Conservation (phyloP, 805 yeast genomes). For the Sporopachydermia lactativora region DNA sequence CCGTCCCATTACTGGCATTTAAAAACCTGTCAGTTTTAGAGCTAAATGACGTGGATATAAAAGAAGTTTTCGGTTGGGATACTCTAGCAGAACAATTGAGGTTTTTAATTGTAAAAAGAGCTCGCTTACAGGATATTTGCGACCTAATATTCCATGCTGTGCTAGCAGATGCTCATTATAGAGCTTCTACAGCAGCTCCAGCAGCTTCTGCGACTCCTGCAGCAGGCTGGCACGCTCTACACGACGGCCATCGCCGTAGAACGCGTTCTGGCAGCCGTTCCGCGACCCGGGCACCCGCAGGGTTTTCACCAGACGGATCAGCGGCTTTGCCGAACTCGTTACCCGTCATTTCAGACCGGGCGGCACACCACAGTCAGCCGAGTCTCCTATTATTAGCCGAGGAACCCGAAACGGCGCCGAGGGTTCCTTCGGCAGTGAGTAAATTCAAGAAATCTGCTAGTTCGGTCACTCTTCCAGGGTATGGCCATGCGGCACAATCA, state of each 20-base stretch:
- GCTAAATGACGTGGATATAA: conserved; percentile 44
- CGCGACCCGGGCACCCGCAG: too few species aligned
- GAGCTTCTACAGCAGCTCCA: conserved; percentile 10
- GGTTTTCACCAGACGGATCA: too few species aligned
- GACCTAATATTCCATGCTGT: conserved; percentile 35
- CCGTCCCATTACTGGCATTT: conserved; percentile 48
- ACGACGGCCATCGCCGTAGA: too few species aligned
- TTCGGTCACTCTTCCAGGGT: background rate
- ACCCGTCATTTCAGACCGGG: too few species aligned
- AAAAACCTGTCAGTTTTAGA: conserved; percentile 51
- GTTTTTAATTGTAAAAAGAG: conserved; percentile 37
- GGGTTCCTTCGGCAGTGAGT: conserved; percentile 9
- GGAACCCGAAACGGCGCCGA: background rate
- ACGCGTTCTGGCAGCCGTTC: background rate
- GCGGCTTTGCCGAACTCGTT: too few species aligned
- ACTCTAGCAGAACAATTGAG: conserved; percentile 37
- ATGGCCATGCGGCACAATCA: background rate
- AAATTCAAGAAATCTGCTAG: conserved; percentile 8
- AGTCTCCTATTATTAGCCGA: too few species aligned
- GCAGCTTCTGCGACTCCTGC: conserved; percentile 26
- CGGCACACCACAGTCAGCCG: too few species aligned
- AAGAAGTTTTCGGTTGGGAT: conserved; percentile 56
- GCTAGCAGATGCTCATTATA: conserved; percentile 33
- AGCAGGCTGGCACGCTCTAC: conserved; percentile 11
- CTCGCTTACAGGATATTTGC: conserved; percentile 34